Conservation (phyloP, 768 basidiomycete species). For the Pisolithus sp. region DNA sequence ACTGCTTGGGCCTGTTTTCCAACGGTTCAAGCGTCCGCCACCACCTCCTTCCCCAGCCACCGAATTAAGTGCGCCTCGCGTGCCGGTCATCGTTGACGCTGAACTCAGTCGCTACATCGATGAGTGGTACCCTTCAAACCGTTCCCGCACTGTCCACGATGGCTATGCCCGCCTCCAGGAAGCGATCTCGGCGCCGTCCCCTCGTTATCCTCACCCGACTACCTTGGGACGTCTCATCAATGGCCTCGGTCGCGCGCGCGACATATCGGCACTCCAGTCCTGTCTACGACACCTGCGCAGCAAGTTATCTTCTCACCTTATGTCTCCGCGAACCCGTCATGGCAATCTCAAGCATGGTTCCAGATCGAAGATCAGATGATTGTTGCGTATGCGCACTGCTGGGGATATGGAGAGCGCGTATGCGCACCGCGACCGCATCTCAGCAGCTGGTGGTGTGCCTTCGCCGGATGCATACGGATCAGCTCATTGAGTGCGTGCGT, state of each 20-base stretch:
- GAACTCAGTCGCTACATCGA: conserved; percentile 27
- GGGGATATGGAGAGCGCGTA: conserved; percentile 79
- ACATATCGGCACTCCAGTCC: conserved; percentile 55
- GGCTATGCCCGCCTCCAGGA: conserved; percentile 48
- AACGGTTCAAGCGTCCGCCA: conserved; percentile 9
- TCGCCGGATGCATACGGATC: conserved; percentile 90
- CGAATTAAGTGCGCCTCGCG: conserved; percentile 8
- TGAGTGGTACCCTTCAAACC: conserved; percentile 25
- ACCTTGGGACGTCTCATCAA: conserved; percentile 61
- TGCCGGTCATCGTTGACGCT: conserved; percentile 18
- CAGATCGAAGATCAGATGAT: conserved; percentile 86
- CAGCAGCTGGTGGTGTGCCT: conserved; percentile 71
- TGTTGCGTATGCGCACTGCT: conserved; percentile 72
- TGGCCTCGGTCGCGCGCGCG: conserved; percentile 55
- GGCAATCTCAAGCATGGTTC: conserved; percentile 63
- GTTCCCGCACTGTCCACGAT: conserved; percentile 23
- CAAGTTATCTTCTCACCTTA: conserved; percentile 40
- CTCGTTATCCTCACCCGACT: conserved; percentile 45
- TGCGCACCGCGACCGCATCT: conserved; percentile 69
- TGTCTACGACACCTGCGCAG: conserved; percentile 67
- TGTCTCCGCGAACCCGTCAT: conserved; percentile 33
- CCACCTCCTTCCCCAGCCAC: conserved; percentile 8
- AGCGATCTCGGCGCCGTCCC: conserved; percentile 31
- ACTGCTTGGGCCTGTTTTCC: conserved; percentile 14
- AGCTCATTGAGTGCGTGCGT: conserved; percentile 76